These are phyloP conservation scores for Neurospora sp. DNA, from an alignment of 2,329 filamentous ascomycete genomes.

Conservation along the genomic window DNA sequence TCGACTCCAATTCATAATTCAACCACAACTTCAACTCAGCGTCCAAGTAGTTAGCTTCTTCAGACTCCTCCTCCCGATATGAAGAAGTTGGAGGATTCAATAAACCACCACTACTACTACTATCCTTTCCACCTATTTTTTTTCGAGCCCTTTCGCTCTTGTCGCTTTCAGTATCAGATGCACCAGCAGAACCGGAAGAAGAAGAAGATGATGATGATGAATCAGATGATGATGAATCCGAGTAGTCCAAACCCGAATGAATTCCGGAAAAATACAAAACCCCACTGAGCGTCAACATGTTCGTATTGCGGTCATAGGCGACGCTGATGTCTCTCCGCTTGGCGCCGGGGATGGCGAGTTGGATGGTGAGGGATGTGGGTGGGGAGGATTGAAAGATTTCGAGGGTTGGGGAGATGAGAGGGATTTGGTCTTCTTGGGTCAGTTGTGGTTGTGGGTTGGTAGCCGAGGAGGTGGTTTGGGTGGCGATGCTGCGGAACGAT, in stretches of 20 bases:
- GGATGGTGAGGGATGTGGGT: constrained; percentile 49
- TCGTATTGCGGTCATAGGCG: constrained; percentile 63
- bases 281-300: constrained; percentile 57
- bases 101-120: no score
- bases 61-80: no score
- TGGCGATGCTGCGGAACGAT: no score
- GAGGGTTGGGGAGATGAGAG: constrained; percentile 51
- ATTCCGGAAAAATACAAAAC: constrained; percentile 43
- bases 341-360: constrained; percentile 64
- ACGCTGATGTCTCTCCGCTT: constrained; percentile 70
- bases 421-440: constrained; percentile 11
- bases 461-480: no score
- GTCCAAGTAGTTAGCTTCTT: no score
- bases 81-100: no score
- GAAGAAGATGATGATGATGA: background rate
- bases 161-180: no score
- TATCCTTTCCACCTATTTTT: no score
- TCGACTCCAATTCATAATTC: no score
- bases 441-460: constrained; percentile 10
- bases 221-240: background rate
- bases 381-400: constrained; percentile 61
- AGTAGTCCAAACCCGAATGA: background rate
- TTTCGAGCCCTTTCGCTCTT: no score
- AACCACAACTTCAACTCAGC: no score
- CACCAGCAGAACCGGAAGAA: background rate